Evolutionary conservation across 371 early-diverging fungal genomes (phyloP).

Genomic region (Syncephalastrum sp.): DNA sequence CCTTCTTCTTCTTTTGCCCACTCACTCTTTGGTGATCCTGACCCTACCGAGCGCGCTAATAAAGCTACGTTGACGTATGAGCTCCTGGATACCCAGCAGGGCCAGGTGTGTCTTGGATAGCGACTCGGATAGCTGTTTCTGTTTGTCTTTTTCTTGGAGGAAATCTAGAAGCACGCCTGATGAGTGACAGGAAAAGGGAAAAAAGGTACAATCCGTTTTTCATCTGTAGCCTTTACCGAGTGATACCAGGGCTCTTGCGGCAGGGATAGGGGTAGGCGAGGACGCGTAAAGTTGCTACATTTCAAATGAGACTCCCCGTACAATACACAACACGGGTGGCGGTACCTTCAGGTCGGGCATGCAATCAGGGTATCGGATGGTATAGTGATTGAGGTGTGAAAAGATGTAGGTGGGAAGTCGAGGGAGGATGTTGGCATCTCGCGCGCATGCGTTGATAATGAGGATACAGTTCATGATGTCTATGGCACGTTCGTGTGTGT

Average conservation of each 20-base stretch:
- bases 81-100: too few species aligned
- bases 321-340: not conserved
- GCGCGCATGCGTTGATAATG: slow-evolving; percentile 64
- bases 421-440: slow-evolving; percentile 45
- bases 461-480: slow-evolving; percentile 72
- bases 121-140: too few species aligned
- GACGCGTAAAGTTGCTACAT: too few species aligned
- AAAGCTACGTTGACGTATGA: too few species aligned
- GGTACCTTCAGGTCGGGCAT: slow-evolving; percentile 59
- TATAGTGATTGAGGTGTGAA: slow-evolving; percentile 70
- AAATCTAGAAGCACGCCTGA: slow-evolving; percentile 4
- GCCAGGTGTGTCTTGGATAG: too few species aligned
- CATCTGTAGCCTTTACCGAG: not conserved
- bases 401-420: slow-evolving; percentile 69
- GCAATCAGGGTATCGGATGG: slow-evolving; percentile 68
- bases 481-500: slow-evolving; percentile 9
- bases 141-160: too few species aligned
- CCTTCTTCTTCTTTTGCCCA: too few species aligned
- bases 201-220: not conserved
- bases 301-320: too few species aligned
- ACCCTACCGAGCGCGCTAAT: too few species aligned
- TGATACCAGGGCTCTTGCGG: not conserved
- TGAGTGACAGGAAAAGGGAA: slow-evolving; percentile 27
- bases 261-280: not conserved
- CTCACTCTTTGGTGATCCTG: too few species aligned